Evolutionary conservation across 2,329 filamentous ascomycete genomes (phyloP), one percentile per base, ranked within the genome.

Genomic region (Beauveria varroae): DNA sequence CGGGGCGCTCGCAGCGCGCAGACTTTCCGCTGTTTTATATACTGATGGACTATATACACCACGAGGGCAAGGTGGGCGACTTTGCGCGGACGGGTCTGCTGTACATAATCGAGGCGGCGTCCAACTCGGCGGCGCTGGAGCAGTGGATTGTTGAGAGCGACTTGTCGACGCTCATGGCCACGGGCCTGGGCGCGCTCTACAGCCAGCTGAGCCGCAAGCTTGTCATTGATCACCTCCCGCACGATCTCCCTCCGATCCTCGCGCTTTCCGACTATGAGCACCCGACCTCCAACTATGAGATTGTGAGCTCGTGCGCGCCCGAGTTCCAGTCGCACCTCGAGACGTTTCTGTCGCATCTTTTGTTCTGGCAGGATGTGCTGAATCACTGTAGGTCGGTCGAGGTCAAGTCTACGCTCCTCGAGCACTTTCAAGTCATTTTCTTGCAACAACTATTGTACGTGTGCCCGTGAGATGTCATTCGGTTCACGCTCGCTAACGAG

Each of bases 61-160:
- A 96, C 66, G 93, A 97, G 71, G 95, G 95, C 47, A 88, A 93
- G 61, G 89, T 96, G 20, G 95, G 95, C 14, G 95, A 99, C 74
- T 99, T 99, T 78, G 93, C 95, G 2, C 83, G 95, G 62, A 99
- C 95, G 0, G 95, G 95, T 0, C 74, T 99, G 64, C 81, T 99
- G 8, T 99, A 99, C 75, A 90, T 99, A 63, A 96, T 98, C 67
- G 93, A 98, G 75, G 90, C 91, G 0, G 91, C 93, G 0, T 93
- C 91, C 0, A 88, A 86, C 66, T 96, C 92, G 1, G 84, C 86
- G 22, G 83, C 86, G 1, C 75, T 99, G 63, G 95, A 99, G 76
- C 90, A 91, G 69, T 99, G 95, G 95, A 90, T 99, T 65, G 91
- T 98, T 52, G 93, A 96, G 71, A 97, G 93, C 72, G 95, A 99